phyloP scores from a whole-genome alignment of 2,329 filamentous ascomycete species.

The Drechmeria coniospora region DNA sequence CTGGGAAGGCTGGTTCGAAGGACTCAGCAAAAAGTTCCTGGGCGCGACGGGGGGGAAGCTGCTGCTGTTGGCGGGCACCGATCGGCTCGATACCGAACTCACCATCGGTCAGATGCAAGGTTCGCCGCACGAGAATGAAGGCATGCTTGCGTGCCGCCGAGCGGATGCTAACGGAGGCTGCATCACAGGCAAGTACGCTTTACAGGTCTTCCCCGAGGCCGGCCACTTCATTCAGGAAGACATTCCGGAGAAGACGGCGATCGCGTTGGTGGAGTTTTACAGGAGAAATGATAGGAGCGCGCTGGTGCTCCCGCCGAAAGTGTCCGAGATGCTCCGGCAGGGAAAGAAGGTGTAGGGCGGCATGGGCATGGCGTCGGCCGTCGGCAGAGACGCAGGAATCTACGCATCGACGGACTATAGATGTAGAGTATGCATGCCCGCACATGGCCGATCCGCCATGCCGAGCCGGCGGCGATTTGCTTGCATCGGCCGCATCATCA shows the following conservation, averaged over 20 bases:
- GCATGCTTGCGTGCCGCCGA: too few species aligned
- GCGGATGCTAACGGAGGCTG: not conserved
- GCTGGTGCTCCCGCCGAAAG: slow-evolving; percentile 81
- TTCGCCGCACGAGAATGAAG: slow-evolving; percentile 22
- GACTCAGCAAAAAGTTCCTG: slow-evolving; percentile 78
- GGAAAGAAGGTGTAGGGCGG: slow-evolving; percentile 38
- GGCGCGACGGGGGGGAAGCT: slow-evolving; percentile 69
- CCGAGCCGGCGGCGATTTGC: too few species aligned
- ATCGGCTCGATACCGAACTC: slow-evolving; percentile 77
- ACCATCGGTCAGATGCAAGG: slow-evolving; percentile 98
- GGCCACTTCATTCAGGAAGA: slow-evolving; percentile 97
- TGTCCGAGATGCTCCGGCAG: slow-evolving; percentile 54
- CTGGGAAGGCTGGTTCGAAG: slow-evolving; percentile 89
- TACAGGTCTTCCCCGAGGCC: slow-evolving; percentile 87
- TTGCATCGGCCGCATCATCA: too few species aligned
- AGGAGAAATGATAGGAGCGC: slow-evolving; percentile 75
- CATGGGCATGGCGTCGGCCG: not conserved
- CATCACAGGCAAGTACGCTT: slow-evolving; percentile 66
- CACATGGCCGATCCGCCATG: too few species aligned
- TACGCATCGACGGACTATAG: not conserved
- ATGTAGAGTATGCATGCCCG: too few species aligned
- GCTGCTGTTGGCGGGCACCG: slow-evolving; percentile 73
- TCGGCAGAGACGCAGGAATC: not conserved
- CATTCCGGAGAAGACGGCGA: slow-evolving; percentile 75
- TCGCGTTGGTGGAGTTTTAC: slow-evolving; percentile 79